A percentile compares a stretch with the other conserved stretches of the same genome.
These are phyloP conservation scores for Fusarium tupiense DNA, from an alignment of 2,329 filamentous ascomycete genomes.

Conservation along the genomic window DNA sequence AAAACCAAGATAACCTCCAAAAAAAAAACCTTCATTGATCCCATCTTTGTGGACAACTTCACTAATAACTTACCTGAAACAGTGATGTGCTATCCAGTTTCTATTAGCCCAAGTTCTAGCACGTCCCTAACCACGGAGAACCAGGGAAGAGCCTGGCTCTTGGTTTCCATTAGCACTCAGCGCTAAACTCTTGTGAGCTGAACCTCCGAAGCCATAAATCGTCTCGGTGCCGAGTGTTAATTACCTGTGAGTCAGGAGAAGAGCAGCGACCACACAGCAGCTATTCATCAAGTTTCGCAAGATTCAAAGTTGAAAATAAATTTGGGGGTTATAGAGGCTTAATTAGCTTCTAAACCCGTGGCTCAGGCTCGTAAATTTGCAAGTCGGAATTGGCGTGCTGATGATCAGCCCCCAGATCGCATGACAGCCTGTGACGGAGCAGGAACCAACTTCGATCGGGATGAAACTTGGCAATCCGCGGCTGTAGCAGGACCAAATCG, in stretches of 20 bases:
- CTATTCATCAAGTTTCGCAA: slow-evolving; percentile 4
- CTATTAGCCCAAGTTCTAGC: slow-evolving; percentile 4
- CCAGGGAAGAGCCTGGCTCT: slow-evolving; percentile 17
- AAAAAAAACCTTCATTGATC: slow-evolving; percentile 19
- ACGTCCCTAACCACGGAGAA: slow-evolving; percentile 3
- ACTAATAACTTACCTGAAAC: slow-evolving; percentile 30
- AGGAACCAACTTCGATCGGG: slow-evolving; percentile 7
- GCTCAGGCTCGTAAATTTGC: not conserved
- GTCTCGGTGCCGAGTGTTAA: slow-evolving; percentile 8
- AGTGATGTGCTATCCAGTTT: slow-evolving; percentile 3
- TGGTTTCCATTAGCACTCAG: slow-evolving; percentile 5
- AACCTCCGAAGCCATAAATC: slow-evolving; percentile 21
- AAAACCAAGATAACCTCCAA: slow-evolving; percentile 16
- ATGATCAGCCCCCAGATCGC: not conserved
- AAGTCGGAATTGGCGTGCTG: not conserved
- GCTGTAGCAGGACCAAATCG: not conserved
- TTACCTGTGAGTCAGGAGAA: slow-evolving; percentile 25
- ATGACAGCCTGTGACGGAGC: slow-evolving; percentile 1
- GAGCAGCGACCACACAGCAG: not conserved
- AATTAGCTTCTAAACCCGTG: not conserved
- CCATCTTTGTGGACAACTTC: not conserved
- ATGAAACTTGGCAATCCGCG: slow-evolving; percentile 25
- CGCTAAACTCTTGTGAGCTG: slow-evolving; percentile 29
- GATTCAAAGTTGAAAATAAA: not conserved
- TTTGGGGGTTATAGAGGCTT: not conserved